These are phyloP conservation scores for Stephanocyclus meneghinianus DNA, from an alignment of 352 stramenopile species.

Conservation along the genomic window DNA sequence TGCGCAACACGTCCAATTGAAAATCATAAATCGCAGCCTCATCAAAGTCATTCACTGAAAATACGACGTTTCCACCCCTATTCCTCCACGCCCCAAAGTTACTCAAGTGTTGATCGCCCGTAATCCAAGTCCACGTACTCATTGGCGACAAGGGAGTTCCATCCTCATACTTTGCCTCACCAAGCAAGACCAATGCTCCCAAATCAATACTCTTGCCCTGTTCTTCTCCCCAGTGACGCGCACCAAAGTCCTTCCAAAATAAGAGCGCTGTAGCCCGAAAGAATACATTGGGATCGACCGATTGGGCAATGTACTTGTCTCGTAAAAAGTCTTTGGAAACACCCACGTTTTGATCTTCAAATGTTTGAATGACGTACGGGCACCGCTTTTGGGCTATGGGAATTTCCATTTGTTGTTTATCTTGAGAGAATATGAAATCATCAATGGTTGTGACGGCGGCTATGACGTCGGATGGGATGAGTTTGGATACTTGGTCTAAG, in stretches of 20 bases:
- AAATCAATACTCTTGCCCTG: constrained; percentile 30
- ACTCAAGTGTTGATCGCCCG: constrained; percentile 69
- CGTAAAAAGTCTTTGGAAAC: constrained; percentile 32
- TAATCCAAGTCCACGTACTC: constrained; percentile 69
- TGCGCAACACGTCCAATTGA: constrained; percentile 64
- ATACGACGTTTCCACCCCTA: constrained; percentile 60
- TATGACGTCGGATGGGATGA: constrained; percentile 6
- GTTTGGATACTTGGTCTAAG: constrained; percentile 3
- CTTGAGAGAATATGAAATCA: background rate
- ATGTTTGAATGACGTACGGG: constrained; percentile 45
- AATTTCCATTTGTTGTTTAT: constrained; percentile 7
- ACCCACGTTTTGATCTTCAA: constrained; percentile 32
- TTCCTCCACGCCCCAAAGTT: constrained; percentile 73
- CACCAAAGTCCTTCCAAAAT: constrained; percentile 63
- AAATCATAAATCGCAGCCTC: constrained; percentile 74
- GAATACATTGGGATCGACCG: constrained; percentile 56
- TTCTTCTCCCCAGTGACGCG: constrained; percentile 36
- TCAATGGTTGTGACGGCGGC: background rate
- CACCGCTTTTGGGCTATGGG: constrained; percentile 25
- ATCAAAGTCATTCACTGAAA: constrained; percentile 75
- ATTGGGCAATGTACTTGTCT: constrained; percentile 42
- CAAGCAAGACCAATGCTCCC: constrained; percentile 31
- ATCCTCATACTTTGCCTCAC: constrained; percentile 45
- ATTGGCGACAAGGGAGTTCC: constrained; percentile 37
- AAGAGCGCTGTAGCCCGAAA: constrained; percentile 61